These are phyloP conservation scores for Trypanosoma grayi DNA, from an alignment of 208 protist genomes.

Conservation along the genomic window DNA sequence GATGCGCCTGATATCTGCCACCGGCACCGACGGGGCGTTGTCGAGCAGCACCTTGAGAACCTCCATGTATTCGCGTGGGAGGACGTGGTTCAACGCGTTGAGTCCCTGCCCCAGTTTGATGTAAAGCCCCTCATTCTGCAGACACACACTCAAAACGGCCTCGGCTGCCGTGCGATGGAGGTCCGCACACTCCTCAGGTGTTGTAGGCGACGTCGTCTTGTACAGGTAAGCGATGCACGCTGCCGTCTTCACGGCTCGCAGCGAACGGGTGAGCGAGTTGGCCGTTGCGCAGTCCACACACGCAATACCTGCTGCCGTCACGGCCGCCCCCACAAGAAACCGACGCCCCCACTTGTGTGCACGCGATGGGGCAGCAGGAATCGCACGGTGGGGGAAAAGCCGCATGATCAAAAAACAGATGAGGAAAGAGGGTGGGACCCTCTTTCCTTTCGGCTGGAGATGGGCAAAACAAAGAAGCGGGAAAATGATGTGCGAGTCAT, in stretches of 20 bases:
- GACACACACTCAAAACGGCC: slow-evolving; percentile 52
- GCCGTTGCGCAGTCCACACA: slow-evolving; percentile 48
- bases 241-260: slow-evolving; percentile 44
- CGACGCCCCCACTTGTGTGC: slow-evolving; percentile 29
- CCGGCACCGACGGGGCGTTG: slow-evolving; percentile 48
- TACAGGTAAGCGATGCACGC: slow-evolving; percentile 48
- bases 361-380: no score
- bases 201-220: slow-evolving; percentile 59
- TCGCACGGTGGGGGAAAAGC: background rate
- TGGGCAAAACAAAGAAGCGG: no score
- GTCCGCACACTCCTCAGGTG: slow-evolving; percentile 46
- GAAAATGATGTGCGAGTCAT: background rate
- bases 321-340: slow-evolving; percentile 24
- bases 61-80: slow-evolving; percentile 82
- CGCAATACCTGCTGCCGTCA: slow-evolving; percentile 21
- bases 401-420: background rate
- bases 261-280: slow-evolving; percentile 61
- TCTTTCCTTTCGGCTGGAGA: no score
- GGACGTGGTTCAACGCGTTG: slow-evolving; percentile 86
- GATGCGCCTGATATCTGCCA: slow-evolving; percentile 41
- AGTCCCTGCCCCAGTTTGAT: slow-evolving; percentile 87
- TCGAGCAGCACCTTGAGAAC: slow-evolving; percentile 72
- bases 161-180: slow-evolving; percentile 50
- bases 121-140: slow-evolving; percentile 87
- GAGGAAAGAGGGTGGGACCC: no score